A percentile compares a stretch with the other conserved stretches of the same genome.
phyloP scores from a whole-genome alignment of 1,139 yeast genomes.

The Debaryomyces udenii region DNA sequence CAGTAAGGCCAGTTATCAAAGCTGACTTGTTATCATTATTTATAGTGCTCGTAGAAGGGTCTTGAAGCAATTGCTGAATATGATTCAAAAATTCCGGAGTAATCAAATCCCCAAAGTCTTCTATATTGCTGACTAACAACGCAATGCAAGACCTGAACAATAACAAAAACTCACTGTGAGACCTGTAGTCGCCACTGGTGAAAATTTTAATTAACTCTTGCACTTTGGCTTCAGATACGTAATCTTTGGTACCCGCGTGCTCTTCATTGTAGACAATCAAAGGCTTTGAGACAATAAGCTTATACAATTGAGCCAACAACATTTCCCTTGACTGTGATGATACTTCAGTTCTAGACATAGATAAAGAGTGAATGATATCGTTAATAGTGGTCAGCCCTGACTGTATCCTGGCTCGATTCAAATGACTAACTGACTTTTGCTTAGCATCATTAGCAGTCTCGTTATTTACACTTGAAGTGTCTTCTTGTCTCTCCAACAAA shows the following conservation, averaged over 20 bases:
- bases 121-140: conserved; percentile 50
- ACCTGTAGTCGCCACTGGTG: conserved; percentile 37
- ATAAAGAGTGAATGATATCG: conserved; percentile 44
- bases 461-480: conserved; percentile 8
- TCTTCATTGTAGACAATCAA: conserved; percentile 43
- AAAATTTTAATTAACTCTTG: conserved; percentile 37
- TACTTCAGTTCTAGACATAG: conserved; percentile 45
- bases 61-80: conserved; percentile 37
- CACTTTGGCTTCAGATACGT: conserved; percentile 42
- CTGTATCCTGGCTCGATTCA: conserved; percentile 41
- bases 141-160: conserved; percentile 47
- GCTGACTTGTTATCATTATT: conserved; percentile 45
- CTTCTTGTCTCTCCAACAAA: conserved; percentile 17
- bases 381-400: conserved; percentile 41
- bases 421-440: conserved; percentile 35
- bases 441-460: conserved; percentile 25
- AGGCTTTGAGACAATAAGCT: conserved; percentile 49
- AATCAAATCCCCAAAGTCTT: conserved; percentile 53
- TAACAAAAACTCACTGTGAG: conserved; percentile 47
- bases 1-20: conserved; percentile 48
- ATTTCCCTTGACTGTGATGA: conserved; percentile 54
- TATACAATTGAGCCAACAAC: conserved; percentile 53
- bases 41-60: conserved; percentile 35
- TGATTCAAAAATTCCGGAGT: conserved; percentile 41
- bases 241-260: conserved; percentile 32